Percentiles rank a stretch among this genome's conserved stretches.
phyloP scores from a whole-genome alignment of 345 rosid genomes.

The Camelina hispida region DNA sequence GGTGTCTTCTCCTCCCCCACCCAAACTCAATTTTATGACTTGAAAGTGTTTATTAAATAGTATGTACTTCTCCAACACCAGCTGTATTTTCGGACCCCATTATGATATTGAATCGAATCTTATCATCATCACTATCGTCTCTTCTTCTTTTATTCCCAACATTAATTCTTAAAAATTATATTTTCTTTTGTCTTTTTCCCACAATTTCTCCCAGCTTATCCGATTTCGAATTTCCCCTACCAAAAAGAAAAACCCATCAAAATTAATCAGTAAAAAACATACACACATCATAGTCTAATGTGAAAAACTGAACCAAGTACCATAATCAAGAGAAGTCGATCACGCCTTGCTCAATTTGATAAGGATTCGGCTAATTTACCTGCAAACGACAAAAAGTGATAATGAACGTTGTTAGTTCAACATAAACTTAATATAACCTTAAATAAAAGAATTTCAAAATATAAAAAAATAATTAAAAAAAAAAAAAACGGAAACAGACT shows the following conservation, averaged over 20 bases:
- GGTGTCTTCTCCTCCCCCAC: slow-evolving; percentile 39
- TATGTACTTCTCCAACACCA: neutral
- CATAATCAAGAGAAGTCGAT: slow-evolving; percentile 10
- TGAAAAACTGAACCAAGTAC: neutral
- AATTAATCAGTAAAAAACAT: neutral
- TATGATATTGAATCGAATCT: slow-evolving; percentile 36
- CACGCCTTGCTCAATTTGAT: slow-evolving; percentile 5
- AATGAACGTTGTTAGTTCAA: slow-evolving; percentile 18
- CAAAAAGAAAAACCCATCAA: neutral
- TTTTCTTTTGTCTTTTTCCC: slow-evolving; percentile 21
- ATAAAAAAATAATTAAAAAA: neutral
- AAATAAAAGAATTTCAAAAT: neutral
- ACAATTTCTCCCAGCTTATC: slow-evolving; percentile 29
- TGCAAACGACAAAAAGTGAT: slow-evolving; percentile 21
- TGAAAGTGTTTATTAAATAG: neutral
- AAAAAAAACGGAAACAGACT: slow-evolving; percentile 19
- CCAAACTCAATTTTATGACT: neutral
- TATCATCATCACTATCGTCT: slow-evolving; percentile 37
- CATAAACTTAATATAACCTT: neutral
- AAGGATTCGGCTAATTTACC: slow-evolving; percentile 1
- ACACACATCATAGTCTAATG: too few species aligned
- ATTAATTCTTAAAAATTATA: neutral
- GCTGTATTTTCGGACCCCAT: slow-evolving; percentile 40
- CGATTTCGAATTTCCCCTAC: slow-evolving; percentile 22
- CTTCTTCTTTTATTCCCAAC: slow-evolving; percentile 23